phyloP scores from a whole-genome alignment of 2,329 filamentous ascomycete genomes.

The Pestalotiopsis sp. region DNA sequence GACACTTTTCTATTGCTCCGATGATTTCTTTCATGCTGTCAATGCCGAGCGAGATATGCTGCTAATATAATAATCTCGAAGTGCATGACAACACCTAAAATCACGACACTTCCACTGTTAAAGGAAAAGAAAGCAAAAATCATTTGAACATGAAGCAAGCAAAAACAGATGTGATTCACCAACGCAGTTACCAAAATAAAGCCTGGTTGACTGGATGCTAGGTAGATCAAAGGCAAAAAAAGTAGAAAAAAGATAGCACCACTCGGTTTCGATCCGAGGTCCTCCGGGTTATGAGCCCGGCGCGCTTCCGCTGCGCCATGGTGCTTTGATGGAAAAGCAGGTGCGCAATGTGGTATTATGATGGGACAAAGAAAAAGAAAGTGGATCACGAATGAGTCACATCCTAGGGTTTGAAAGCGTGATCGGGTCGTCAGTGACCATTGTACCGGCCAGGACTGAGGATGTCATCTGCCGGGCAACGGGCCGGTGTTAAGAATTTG shows the following conservation, averaged over 20 bases:
- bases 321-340: neutral
- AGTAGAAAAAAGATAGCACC: neutral
- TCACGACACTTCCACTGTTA: no score
- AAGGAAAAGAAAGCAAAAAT: no score
- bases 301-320: slow-evolving; percentile 11
- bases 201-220: no score
- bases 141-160: no score
- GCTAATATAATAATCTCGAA: no score
- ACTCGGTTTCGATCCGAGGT: slow-evolving; percentile 8
- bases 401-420: neutral
- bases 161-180: no score
- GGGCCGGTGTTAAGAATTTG: no score
- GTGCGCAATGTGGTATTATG: neutral
- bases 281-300: slow-evolving; percentile 11
- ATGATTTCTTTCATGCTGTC: no score
- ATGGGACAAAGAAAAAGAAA: neutral
- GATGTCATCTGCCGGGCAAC: neutral
- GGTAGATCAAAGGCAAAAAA: neutral
- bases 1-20: no score
- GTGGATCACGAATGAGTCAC: neutral
- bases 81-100: no score
- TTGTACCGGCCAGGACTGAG: neutral
- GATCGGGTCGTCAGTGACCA: slow-evolving; percentile 3
- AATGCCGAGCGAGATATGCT: no score
- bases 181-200: no score